Evolutionary conservation across 2,329 filamentous ascomycete species (phyloP).

Genomic region (Epichloe sibirici): DNA sequence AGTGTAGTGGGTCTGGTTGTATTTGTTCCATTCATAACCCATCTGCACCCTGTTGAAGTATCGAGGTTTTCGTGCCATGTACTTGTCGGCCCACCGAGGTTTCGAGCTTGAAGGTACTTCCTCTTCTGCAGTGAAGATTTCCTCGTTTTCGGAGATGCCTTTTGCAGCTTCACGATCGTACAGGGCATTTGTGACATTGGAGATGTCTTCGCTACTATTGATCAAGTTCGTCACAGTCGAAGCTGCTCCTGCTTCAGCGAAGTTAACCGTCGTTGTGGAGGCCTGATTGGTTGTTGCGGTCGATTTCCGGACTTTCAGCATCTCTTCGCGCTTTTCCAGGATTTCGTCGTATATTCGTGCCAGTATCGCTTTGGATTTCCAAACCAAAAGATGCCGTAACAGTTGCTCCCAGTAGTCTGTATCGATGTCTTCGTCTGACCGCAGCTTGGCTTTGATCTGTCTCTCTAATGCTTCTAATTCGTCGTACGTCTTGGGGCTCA

Average conservation of each 20-base stretch:
- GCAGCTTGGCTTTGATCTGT: conserved; percentile 77
- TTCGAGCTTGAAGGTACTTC: conserved; percentile 47
- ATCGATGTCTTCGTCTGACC: conserved; percentile 84
- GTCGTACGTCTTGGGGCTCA: conserved; percentile 73
- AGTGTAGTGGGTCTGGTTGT: conserved; percentile 99
- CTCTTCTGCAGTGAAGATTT: conserved; percentile 89
- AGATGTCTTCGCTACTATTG: conserved; percentile 60
- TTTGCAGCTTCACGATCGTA: conserved; percentile 89
- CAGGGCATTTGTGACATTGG: conserved; percentile 72
- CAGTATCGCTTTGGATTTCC: conserved; percentile 83
- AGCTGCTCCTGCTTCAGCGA: background rate
- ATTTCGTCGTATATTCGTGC: conserved; percentile 68
- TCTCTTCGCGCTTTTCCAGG: conserved; percentile 13
- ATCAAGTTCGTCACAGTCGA: background rate
- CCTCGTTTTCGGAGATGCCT: conserved; percentile 85
- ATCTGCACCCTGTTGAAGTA: conserved; percentile 98
- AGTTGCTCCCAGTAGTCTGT: conserved; percentile 97
- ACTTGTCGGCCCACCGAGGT: conserved; percentile 72
- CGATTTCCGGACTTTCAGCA: background rate
- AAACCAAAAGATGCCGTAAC: conserved; percentile 69
- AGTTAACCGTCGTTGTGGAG: background rate
- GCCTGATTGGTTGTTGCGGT: conserved; percentile 4
- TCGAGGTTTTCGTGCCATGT: conserved; percentile 79
- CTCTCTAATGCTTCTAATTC: conserved; percentile 78
- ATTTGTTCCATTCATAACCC: conserved; percentile 99